Base-by-base conservation (phyloP, 768 basidiomycete genomes). In the Cystofilobasidium capitatum region DNA sequence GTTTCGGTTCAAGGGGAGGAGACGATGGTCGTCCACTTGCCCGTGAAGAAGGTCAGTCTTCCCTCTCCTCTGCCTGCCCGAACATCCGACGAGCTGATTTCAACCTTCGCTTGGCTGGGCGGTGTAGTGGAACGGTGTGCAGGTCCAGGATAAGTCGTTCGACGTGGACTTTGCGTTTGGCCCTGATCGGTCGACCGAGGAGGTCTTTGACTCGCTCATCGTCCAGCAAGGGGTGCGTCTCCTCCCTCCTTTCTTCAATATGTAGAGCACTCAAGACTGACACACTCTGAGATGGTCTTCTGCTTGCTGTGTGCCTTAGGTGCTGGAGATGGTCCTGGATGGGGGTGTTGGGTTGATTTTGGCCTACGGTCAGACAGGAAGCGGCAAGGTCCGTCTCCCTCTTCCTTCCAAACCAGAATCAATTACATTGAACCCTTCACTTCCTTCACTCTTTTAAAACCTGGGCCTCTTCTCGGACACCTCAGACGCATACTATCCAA, bases 341-440 rank as follows among this genome's bases (percentile, higher is more conserved):
- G 65, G 65, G 16, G 65, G 65, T 2, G 57, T 66, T 8, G 44
- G 36, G 12, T 26, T 42, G 20, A n/a, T 60, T 7, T 51, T 66
- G 14, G 65, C 65, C 3, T 66, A 66, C 31, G 65, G 65, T 17
- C 65, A 66, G 35, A 66, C 65, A 2, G 59, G 65, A 10, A 22
- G 16, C 10, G 65, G 65, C 1, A 66, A 66, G n/a, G 58, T 58
- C 4, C 7, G 58, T 2, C 17, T 6, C 2, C 2, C 20, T 22
- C 33, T 36, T 58, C 13, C 17, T n/a, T 31, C 22, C 36, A 33
- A 29, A 58, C n/a, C n/a, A n/a, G n/a, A n/a, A n/a, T n/a, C 55
- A 58, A 8, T 29, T 5, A 9, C 6, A 17, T 24, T 58, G 55
- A 58, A 4, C 29, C 8, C 20, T 9, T 8, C 12, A n/a, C 7